Evolutionary conservation across 2,329 filamentous ascomycete genomes (phyloP).

Genomic region (Pseudogymnoascus sp.): DNA sequence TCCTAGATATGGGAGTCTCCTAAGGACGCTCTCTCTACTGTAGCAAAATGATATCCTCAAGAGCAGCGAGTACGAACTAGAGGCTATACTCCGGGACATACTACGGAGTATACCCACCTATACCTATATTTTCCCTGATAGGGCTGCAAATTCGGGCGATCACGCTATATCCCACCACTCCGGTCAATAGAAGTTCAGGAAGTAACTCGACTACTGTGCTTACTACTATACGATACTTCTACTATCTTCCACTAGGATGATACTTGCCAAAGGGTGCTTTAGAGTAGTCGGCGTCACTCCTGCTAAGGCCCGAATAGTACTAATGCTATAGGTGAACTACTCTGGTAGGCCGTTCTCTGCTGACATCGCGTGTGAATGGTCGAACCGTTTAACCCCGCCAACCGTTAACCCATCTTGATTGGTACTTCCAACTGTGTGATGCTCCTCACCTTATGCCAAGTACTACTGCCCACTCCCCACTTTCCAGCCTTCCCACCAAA

Average conservation of each 20-base stretch:
- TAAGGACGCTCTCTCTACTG: not conserved
- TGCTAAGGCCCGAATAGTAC: no score
- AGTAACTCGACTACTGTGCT: not conserved
- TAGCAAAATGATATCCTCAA: not conserved
- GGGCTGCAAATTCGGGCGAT: not conserved
- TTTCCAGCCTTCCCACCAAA: not conserved
- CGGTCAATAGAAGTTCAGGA: not conserved
- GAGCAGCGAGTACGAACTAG: not conserved
- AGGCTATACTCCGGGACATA: not conserved
- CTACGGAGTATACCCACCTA: no score
- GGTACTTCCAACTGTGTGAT: not conserved
- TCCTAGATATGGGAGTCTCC: not conserved
- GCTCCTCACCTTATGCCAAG: not conserved
- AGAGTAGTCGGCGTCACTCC: no score
- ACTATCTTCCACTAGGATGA: not conserved
- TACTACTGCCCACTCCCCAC: not conserved
- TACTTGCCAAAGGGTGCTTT: no score
- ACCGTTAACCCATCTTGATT: not conserved
- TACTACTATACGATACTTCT: not conserved
- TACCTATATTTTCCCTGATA: not conserved
- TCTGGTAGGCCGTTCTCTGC: not conserved
- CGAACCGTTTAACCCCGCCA: not conserved
- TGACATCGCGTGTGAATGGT: not conserved
- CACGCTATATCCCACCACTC: conserved; percentile 4
- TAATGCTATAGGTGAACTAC: not conserved